Conservation (phyloP, 805 yeast genomes). For the Candida ficus region DNA sequence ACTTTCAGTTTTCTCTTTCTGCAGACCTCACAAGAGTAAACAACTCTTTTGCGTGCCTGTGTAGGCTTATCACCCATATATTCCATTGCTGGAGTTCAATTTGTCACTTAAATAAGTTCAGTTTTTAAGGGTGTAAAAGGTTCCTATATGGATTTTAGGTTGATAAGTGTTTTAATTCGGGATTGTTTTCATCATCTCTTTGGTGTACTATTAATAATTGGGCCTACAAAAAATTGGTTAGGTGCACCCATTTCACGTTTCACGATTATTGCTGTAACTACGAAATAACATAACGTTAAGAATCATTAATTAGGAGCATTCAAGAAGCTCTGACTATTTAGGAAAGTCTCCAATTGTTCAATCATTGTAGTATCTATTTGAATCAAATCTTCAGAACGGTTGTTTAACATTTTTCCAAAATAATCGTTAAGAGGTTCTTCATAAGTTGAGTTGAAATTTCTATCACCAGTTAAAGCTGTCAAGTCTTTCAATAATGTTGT, state of each 20-base stretch:
- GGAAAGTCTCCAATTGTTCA: constrained; percentile 5
- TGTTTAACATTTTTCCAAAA: constrained; percentile 5
- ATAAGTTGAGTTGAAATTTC: not conserved
- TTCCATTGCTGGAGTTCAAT: too few species aligned
- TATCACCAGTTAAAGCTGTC: constrained; percentile 5
- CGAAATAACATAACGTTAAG: too few species aligned
- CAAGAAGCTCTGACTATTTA: constrained; percentile 2
- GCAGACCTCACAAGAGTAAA: constrained; percentile 9
- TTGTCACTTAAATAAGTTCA: too few species aligned
- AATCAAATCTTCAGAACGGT: not conserved
- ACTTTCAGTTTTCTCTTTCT: constrained; percentile 5
- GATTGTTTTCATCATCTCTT: too few species aligned
- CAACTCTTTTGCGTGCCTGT: constrained; percentile 3
- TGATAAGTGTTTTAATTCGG: too few species aligned
- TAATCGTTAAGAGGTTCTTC: constrained; percentile 3
- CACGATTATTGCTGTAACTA: too few species aligned
- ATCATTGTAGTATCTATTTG: constrained; percentile 3
- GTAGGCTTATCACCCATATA: not conserved
- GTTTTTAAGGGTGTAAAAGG: too few species aligned
- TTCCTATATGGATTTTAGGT: too few species aligned
- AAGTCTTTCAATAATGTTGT: not conserved
- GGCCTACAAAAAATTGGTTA: too few species aligned
- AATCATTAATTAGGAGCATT: too few species aligned
- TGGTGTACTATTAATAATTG: too few species aligned
- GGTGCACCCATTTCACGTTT: too few species aligned